Evolutionary conservation across 176 grass and related monocot genomes (phyloP).

Genomic region (Otatea glauca): DNA sequence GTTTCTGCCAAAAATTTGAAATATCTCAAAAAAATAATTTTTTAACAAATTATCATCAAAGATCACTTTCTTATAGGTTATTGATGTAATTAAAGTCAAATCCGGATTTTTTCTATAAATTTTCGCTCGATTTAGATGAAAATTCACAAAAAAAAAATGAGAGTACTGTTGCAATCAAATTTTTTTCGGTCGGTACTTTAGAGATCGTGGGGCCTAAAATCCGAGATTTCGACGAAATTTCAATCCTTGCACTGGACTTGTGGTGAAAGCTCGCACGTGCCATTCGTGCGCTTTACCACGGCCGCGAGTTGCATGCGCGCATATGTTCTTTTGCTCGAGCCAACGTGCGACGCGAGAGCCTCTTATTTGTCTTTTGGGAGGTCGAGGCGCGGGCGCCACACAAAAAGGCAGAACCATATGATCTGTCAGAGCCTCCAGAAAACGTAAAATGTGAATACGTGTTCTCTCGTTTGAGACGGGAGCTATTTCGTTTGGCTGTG

Average conservation of each 20-base stretch:
- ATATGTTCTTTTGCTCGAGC: background rate
- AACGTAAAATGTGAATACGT: rapidly evolving
- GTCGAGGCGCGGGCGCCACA: background rate
- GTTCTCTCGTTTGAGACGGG: background rate
- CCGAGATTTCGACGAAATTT: too few relatives aligned
- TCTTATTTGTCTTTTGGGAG: background rate
- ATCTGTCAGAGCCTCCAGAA: background rate
- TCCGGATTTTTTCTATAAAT: too few relatives aligned
- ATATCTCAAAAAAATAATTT: too few relatives aligned
- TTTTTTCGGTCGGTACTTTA: too few relatives aligned
- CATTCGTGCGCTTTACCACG: background rate
- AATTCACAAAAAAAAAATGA: too few relatives aligned
- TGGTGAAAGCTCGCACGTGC: background rate
- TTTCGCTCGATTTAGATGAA: too few relatives aligned
- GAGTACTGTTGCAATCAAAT: too few relatives aligned
- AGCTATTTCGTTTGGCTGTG: background rate
- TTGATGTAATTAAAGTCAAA: too few relatives aligned
- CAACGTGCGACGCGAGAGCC: background rate
- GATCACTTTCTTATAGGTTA: too few relatives aligned
- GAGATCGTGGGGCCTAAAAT: too few relatives aligned
- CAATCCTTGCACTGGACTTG: background rate
- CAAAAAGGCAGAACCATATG: background rate
- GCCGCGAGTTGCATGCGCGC: background rate
- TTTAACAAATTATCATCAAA: too few relatives aligned
- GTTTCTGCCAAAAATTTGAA: too few relatives aligned